phyloP scores from a whole-genome alignment of 23 red algal genomes.

The Pyropia haitanensis region DNA sequence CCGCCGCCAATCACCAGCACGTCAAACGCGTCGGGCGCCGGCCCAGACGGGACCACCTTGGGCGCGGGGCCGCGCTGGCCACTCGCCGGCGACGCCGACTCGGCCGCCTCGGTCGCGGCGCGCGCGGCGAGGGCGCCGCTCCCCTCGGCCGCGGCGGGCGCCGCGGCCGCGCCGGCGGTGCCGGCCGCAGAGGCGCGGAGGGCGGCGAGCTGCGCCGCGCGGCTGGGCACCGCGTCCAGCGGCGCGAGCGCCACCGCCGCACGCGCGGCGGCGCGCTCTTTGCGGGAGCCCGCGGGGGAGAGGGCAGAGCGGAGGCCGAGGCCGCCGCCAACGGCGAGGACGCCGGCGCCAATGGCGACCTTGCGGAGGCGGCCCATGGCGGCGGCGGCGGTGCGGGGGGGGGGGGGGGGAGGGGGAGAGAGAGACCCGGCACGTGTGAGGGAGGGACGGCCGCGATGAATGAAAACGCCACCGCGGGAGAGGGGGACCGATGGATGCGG shows the following conservation, averaged over 20 bases:
- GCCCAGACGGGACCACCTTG: constrained; percentile 3
- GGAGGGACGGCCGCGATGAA: neutral
- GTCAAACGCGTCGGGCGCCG: constrained; percentile 24
- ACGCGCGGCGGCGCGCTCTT: constrained; percentile 19
- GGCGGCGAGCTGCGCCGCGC: constrained; percentile 15
- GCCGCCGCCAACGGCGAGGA: constrained; percentile 30
- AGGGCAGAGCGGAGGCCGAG: constrained; percentile 20
- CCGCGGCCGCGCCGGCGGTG: no score
- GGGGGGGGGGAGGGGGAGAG: constrained; percentile 4
- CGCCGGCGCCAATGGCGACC: constrained; percentile 28
- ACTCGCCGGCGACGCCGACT: no score
- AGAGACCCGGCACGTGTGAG: neutral
- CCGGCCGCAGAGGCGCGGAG: no score
- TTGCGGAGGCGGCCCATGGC: no score
- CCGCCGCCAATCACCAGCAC: constrained; percentile 91
- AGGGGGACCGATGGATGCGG: neutral
- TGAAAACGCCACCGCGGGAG: neutral
- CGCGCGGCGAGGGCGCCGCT: no score
- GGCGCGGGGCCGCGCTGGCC: no score
- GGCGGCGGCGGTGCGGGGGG: constrained; percentile 3
- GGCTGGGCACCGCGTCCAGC: constrained; percentile 32
- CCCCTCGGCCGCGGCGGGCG: no score
- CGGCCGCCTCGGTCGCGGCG: no score
- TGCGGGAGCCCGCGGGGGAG: constrained; percentile 5
- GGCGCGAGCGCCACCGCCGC: constrained; percentile 25